Evolutionary conservation across 2,329 filamentous ascomycete species (phyloP).

Genomic region (Diaporthe velutina): DNA sequence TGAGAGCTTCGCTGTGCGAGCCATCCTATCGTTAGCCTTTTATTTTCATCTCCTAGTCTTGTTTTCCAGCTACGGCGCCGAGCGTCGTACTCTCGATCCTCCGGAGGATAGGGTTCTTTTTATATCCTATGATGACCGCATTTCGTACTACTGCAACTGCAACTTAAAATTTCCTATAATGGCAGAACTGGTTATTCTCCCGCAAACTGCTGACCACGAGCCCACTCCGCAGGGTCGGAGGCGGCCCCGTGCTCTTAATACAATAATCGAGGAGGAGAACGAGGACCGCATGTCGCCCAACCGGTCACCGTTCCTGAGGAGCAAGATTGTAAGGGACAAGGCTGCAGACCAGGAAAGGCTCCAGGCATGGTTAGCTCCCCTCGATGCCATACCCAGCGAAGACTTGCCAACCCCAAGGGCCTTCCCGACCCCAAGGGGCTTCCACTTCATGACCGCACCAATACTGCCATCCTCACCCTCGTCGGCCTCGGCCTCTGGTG

Average conservation of each 20-base stretch:
- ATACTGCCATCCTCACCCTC: slow-evolving; percentile 73
- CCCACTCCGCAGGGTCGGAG: slow-evolving; percentile 68
- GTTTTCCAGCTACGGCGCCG: slow-evolving; percentile 47
- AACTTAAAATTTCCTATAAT: slow-evolving; percentile 56
- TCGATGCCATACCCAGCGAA: slow-evolving; percentile 51
- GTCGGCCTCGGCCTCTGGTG: slow-evolving; percentile 59
- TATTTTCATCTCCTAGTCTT: slow-evolving; percentile 46
- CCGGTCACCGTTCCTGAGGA: slow-evolving; percentile 46
- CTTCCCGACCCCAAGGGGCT: slow-evolving; percentile 79
- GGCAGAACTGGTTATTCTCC: slow-evolving; percentile 59
- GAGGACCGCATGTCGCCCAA: slow-evolving; percentile 50
- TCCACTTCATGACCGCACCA: slow-evolving; percentile 74
- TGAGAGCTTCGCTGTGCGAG: slow-evolving; percentile 59
- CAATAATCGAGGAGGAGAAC: slow-evolving; percentile 72
- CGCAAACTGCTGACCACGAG: slow-evolving; percentile 55
- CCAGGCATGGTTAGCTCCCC: slow-evolving; percentile 69
- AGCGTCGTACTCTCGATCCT: slow-evolving; percentile 46
- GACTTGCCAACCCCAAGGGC: slow-evolving; percentile 57
- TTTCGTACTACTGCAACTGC: slow-evolving; percentile 39
- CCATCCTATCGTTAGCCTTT: slow-evolving; percentile 56
- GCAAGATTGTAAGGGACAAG: slow-evolving; percentile 44
- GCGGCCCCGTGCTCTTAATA: slow-evolving; percentile 69
- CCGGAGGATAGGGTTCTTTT: slow-evolving; percentile 44
- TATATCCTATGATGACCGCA: slow-evolving; percentile 44
- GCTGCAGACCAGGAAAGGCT: slow-evolving; percentile 59